Evolutionary conservation across 345 rosid species (phyloP).

Genomic region (Stellera chamaejasme): DNA sequence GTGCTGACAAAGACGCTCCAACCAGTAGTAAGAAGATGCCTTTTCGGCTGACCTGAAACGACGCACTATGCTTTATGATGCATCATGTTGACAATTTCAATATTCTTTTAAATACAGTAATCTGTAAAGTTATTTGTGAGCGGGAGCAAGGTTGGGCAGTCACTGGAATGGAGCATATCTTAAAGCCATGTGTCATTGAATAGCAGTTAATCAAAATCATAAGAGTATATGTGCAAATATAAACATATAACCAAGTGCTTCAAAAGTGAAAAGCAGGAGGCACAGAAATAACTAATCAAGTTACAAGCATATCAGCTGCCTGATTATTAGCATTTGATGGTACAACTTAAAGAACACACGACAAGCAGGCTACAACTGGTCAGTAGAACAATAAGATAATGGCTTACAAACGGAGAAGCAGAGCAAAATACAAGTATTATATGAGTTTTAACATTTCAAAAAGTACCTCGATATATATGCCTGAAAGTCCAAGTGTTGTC

Average conservation of each 20-base stretch:
- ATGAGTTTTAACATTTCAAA: not conserved
- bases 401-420: too few species aligned
- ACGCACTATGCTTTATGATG: not conserved
- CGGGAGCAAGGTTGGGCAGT: not conserved
- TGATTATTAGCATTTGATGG: too few species aligned
- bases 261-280: too few species aligned
- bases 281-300: too few species aligned
- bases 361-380: too few species aligned
- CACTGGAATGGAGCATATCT: not conserved
- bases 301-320: too few species aligned
- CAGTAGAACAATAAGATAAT: too few species aligned
- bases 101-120: not conserved
- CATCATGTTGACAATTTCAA: too few species aligned
- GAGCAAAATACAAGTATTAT: too few species aligned
- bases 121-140: not conserved
- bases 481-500: constrained; percentile 81
- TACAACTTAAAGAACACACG: too few species aligned
- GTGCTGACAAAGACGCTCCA: constrained; percentile 95
- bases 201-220: not conserved
- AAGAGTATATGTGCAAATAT: constrained; percentile 2
- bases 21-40: constrained; percentile 90
- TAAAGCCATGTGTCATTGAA: too few species aligned
- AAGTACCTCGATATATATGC: constrained; percentile 87
- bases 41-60: constrained; percentile 78
- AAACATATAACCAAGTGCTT: not conserved